Percentiles rank a stretch among this genome's conserved stretches.
Conservation (phyloP, 164 flowering plant genomes). For the Vitis vinifera region ASM3070453v1 NC_081811.1:25908001-25908500, state of each 20-base stretch:
- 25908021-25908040: constrained; percentile 6
- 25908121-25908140: neutral
- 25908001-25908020: constrained; percentile 16
- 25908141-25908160: constrained; percentile 11
- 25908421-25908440: neutral
- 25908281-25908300: neutral
- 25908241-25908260: neutral
- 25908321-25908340: constrained; percentile 23
- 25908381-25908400: neutral
- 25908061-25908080: neutral
- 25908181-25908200: constrained; percentile 19
- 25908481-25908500: neutral
- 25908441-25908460: constrained; percentile 8
- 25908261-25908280: neutral
- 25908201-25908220: constrained; percentile 16
- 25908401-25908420: constrained; percentile 17
- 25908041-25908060: neutral
- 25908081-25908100: no score
- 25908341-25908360: constrained; percentile 9
- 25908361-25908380: neutral
- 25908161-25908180: constrained; percentile 23
- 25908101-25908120: no score
- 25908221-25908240: constrained; percentile 17
- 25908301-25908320: neutral
- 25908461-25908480: neutral